Evolutionary conservation across 139 green algal genomes (phyloP), one percentile per base, ranked within the genome.

Genomic region (Astrephomene gubernaculifera): DNA sequence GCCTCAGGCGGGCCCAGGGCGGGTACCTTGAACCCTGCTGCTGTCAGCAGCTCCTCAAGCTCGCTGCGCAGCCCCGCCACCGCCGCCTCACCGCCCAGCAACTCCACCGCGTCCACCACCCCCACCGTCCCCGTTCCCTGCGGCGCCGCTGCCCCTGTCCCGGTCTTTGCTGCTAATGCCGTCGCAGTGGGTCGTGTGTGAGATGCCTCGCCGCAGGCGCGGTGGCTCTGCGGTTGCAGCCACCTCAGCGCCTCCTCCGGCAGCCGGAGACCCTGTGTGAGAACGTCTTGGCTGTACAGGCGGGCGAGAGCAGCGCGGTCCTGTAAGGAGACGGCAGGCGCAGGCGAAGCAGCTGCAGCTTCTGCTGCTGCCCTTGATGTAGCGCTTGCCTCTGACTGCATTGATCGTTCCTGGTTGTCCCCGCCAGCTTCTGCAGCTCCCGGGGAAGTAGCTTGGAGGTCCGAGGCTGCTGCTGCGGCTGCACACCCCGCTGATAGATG

Each of bases 261-360:
- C 31, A 44, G 41, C 1, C 41, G 29, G 29, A 83, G 76, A 6
- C 76, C 76, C 60, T 64, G 27, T 4, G 24, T 31, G 31, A 84
- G 63, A 21, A 84, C 43, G 44, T 84, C 78, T 31, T 84, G 78
- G 6, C 21, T 53, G 63, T 84, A 84, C 31, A 84, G 33, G 2
- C 78, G 78, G 10, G 63, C 61, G 6, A 84, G 64, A 0, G 78
- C 78, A 0, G n/a, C 12, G 2, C 61, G 61, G 78, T 84, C 78
- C 25, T 44, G n/a, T 8, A 29, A 21, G 21, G 78, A 67, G 22
- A 63, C 61, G 22, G 70, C 44, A 17, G 41, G 43, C 25, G 39
- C 70, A 29, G n/a, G n/a, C n/a, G n/a, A n/a, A n/a, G n/a, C n/a
- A n/a, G n/a, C n/a, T n/a, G n/a, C n/a, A 12, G 12, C 49, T 12